Evolutionary conservation across 2,329 filamentous ascomycete genomes (phyloP), one percentile per base, ranked within the genome.

Genomic region (Cercospora zeae-maydis): DNA sequence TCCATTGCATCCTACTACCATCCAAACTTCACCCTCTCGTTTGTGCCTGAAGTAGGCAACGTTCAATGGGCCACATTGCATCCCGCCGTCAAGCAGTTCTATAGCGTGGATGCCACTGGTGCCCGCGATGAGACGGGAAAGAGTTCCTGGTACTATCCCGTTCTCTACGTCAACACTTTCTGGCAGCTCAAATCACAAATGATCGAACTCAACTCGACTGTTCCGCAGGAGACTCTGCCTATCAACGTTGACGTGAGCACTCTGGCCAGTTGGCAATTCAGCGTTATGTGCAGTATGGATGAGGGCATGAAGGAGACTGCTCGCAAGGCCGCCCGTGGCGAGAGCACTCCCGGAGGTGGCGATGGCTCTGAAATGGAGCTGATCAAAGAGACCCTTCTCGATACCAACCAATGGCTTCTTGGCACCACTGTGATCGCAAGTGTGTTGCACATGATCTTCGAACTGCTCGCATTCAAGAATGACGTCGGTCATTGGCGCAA

Each of bases 401-500:
- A 98, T 79, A 96, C 92, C 30, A 98, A 98, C 78, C 89, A 91
- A 36, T 96, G 92, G 75, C 86, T 99, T 31, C 86, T 99, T 39
- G 88, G 84, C 27, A 88, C 96, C 33, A 99, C 95, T 0, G 87
- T 87, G 27, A 77, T 96, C 8, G 95, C 96, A 70, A 93, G 87
- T 67, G 84, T 99, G 62, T 83, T 95, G 39, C 95, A 99, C 79
- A 92, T 96, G 84, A 82, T 99, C 70, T 93, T 99, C 67, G 95
- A 99, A 78, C 93, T 90, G 73, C 85, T 99, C 34, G 95, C 95
- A 1, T 99, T 99, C 81, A 96, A 96, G 73, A 96, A 90, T 75
- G 95, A 99, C 75, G 96, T 99, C 75, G 83, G 92, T 54, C 95
- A 99, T 79, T 99, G 95, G 86, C 91, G 93, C 75, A 97, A 98